Percentiles rank a stretch among this genome's conserved stretches.
Conservation (phyloP, 2,329 filamentous ascomycete genomes). For the Ceratocystis cacaofunesta region DNA sequence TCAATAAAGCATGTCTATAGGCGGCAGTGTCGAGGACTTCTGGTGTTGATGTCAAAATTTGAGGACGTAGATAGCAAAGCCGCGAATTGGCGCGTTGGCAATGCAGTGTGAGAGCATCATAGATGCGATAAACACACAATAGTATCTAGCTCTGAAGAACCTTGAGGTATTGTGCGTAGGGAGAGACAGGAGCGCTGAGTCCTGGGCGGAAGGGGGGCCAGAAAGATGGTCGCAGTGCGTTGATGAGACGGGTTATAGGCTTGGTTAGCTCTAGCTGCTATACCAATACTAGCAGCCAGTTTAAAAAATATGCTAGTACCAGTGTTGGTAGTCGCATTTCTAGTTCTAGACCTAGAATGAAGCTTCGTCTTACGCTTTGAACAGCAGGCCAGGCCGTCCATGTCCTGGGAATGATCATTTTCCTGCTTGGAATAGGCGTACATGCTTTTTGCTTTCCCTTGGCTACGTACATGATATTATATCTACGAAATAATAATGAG, state of each 20-base stretch:
- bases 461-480: neutral
- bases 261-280: too few species aligned
- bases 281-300: neutral
- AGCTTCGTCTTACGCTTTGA: neutral
- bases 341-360: neutral
- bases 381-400: neutral
- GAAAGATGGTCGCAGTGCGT: neutral
- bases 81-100: constrained; percentile 24
- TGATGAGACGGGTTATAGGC: neutral
- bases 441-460: neutral
- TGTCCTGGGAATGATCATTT: neutral
- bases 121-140: constrained; percentile 28
- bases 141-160: constrained; percentile 24
- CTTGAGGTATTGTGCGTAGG: neutral
- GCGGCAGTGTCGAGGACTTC: neutral
- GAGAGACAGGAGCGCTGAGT: neutral
- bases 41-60: constrained; percentile 23
- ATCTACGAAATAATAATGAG: neutral
- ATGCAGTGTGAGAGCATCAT: constrained; percentile 32
- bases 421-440: neutral
- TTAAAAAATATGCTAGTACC: neutral
- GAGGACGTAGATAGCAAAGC: constrained; percentile 25
- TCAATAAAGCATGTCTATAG: constrained; percentile 27
- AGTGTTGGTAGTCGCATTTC: neutral
- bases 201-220: neutral